Conservation (phyloP, 2,329 filamentous ascomycete genomes). For the Scedosporium dehoogii region DNA sequence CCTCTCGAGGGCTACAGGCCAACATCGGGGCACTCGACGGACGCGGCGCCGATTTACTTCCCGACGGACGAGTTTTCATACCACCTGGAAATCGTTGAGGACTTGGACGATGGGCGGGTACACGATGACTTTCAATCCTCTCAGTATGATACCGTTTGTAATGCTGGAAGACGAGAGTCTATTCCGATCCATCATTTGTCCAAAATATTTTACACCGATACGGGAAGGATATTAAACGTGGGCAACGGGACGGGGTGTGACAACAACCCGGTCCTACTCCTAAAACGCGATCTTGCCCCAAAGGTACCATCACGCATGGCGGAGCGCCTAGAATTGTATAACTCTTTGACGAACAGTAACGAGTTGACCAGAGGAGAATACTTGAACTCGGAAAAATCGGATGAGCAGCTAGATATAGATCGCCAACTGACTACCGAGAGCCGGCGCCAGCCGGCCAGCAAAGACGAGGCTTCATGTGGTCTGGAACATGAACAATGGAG, state of each 20-base stretch:
- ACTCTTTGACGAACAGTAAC: slow-evolving; percentile 24
- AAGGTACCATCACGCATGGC: slow-evolving; percentile 3
- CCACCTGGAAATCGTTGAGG: slow-evolving; percentile 72
- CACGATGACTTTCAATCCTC: slow-evolving; percentile 31
- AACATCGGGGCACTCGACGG: background rate
- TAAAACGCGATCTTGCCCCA: slow-evolving; percentile 19
- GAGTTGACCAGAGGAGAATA: slow-evolving; percentile 6
- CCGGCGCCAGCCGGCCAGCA: background rate
- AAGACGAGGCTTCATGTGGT: background rate
- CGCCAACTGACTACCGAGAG: slow-evolving; percentile 25
- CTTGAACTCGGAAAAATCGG: background rate
- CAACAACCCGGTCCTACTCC: slow-evolving; percentile 23
- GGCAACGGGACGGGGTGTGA: slow-evolving; percentile 28
- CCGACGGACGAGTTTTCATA: slow-evolving; percentile 53
- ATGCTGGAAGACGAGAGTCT: slow-evolving; percentile 39
- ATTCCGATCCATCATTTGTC: slow-evolving; percentile 55
- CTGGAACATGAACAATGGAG: slow-evolving; percentile 29
- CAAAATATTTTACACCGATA: slow-evolving; percentile 90
- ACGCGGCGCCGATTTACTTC: background rate
- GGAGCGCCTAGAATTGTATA: slow-evolving; percentile 25
- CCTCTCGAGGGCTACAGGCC: slow-evolving; percentile 13
- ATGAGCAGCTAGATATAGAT: slow-evolving; percentile 21
- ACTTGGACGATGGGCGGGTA: slow-evolving; percentile 52
- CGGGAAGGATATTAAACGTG: slow-evolving; percentile 81
- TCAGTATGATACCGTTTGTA: slow-evolving; percentile 30